Conservation (phyloP, 306 rosid genomes). For the Fragaria ananassa region DNA sequence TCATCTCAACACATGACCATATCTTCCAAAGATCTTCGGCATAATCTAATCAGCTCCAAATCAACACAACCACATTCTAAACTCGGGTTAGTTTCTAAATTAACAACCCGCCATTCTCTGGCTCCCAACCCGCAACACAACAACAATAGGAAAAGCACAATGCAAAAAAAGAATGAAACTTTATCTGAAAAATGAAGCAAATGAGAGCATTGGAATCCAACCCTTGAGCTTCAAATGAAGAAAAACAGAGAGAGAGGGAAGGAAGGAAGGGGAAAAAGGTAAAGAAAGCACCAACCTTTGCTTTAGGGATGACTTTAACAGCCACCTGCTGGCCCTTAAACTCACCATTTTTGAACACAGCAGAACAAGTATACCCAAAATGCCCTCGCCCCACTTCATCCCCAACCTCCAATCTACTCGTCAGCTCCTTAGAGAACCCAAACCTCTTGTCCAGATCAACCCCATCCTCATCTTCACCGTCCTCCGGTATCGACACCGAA, state of each 20-base stretch:
- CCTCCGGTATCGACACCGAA: conserved; percentile 70
- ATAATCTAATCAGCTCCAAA: neutral
- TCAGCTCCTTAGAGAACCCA: conserved; percentile 89
- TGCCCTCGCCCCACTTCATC: conserved; percentile 98
- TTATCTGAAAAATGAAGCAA: conserved; percentile 3
- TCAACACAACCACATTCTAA: neutral
- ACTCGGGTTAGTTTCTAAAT: neutral
- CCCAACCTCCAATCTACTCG: conserved; percentile 72
- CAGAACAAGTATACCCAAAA: conserved; percentile 99
- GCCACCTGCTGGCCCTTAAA: conserved; percentile 86
- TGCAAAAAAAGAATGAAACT: neutral
- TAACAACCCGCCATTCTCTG: conserved; percentile 5
- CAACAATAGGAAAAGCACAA: neutral
- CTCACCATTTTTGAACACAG: conserved; percentile 92
- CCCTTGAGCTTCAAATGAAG: neutral
- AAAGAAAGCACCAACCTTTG: conserved; percentile 57
- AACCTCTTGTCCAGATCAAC: conserved; percentile 89
- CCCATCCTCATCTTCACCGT: conserved; percentile 54
- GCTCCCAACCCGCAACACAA: neutral
- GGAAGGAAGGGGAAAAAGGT: neutral
- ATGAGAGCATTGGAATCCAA: neutral
- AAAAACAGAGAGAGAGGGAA: neutral
- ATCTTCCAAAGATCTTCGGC: conserved; percentile 10
- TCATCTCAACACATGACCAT: conserved; percentile 3
- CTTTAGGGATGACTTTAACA: conserved; percentile 87